Base-by-base conservation (phyloP, 345 rosid species). In the Luvunga scandens region DNA sequence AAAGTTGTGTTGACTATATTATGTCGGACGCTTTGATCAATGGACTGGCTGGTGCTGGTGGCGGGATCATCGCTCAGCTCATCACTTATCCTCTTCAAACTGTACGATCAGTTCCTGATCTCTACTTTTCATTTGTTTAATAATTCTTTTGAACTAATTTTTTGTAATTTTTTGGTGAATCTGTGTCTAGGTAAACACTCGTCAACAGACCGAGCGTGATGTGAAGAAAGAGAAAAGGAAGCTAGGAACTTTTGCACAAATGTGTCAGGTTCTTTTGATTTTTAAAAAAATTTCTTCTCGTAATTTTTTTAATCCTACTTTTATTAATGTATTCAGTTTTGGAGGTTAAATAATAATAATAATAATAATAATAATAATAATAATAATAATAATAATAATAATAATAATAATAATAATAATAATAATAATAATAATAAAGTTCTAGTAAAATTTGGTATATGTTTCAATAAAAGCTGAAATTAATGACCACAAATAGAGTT, bases 1-100 rank as follows among this genome's bases (percentile, higher is more conserved):
- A 76, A 64, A 78, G 13, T 21, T 9, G 30, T 2, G 13, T 9
- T 13, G 12, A 67, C 45, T 73, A 90, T 92, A 98, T 96, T 75
- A 96, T 96, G 99, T 96, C 99, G 14, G 99, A 94, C 80, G 98
- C 99, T 82, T 56, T 94, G 90, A 94, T 96, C 82, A 94, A 90
- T 78, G 99, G 98, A 30, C 86, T 96, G 81, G 93, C 99, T 70
- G 98, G 98, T 71, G 98, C 97, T 42, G 97, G 97, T 38, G 99
- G 98, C 18, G 98, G 98, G 85, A 96, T 94, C 91, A 91, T 96
- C 69, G 97, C 98, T 88, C 98, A 94, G 69, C 93, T 96, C 64
- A 87, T 94, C 81, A 92, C 98, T 6, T 94, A 96, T 83, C 98
- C 98, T 83, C 97, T 94, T 75, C 98, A 94, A 86, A 90, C 95